Evolutionary conservation across 129 eudicot genomes (phyloP), one percentile per base, ranked within the genome.

Genomic region (Calendula officinalis): DNA sequence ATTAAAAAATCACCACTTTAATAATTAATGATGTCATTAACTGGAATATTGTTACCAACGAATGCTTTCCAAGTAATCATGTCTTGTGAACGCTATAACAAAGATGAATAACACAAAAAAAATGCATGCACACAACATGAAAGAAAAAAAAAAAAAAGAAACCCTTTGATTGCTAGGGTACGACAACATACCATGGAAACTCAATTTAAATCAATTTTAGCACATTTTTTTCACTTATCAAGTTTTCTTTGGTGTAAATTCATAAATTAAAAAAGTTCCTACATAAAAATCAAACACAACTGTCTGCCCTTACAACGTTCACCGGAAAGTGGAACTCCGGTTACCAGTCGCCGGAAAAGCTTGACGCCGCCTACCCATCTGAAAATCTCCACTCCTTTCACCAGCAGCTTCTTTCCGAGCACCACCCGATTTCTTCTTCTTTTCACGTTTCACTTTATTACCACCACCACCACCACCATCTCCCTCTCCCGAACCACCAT

Each of bases 291-390:
- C 54, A 66, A 66, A 65, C 68, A 58, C 14, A 32, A 38, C 32
- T 0, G n/a, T 60, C 64, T 22, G 43, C 72, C 5, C 15, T 22
- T 22, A 22, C 30, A 22, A 22, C 30, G 30, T 22, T 74, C 78
- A 82, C 55, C 91, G 86, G 59, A 88, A 94, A 63, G 97, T 94
- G 37, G 95, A 83, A 60, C 95, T 88, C 41, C 99, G 94, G 72
- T 88, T 94, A 13, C 97, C 99, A n/a, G 81, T 77, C 0, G 99
- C 82, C 7, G 99, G 99, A 60, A 94, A 94, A 56, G 97, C 99
- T 57, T 85, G 96, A 6, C 96, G 90, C 67, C 96, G 76, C 65
- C 79, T 83, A 51, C 97, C 99, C 73, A 74, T 69, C 54, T 82
- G 82, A 45, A 84, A 69, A 49, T 81, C 89, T 22, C 75, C 64